Evolutionary conservation across 805 yeast species (phyloP), one percentile per base, ranked within the genome.

Genomic region (Yarrowia sp.): DNA sequence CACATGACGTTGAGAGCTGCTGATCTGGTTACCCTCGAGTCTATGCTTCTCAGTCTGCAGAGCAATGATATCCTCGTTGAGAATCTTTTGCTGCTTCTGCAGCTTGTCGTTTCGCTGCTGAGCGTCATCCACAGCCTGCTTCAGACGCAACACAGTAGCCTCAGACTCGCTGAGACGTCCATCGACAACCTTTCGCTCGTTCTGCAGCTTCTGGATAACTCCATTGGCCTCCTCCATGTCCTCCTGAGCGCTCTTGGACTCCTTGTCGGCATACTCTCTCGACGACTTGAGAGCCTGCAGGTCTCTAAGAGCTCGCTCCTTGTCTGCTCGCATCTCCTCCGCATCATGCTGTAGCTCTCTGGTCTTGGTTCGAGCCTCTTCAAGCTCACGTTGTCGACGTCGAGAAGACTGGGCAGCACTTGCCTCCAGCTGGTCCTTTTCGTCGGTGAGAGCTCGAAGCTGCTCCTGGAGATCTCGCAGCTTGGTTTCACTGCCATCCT

Each of bases 321-420:
- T 78, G 73, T 84, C 75, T 68, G 74, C 65, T 33, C 79, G 80
- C 64, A 76, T 73, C 35, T 58, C 63, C 22, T 64, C 63, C 10
- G 72, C 65, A 15, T 77, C 69, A 68, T 74, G 77, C 71, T 76
- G 80, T 41, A 85, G 73, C 62, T 77, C 81, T 5, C 70, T 67
- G 39, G 75, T 72, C 65, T 80, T 81, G 50, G 82, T 75, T 45
- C 80, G 82, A 62, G 81, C 71, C 41, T 87, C 92, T 38, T 87
- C 92, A 9, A 86, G 69, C 66, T 90, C 96, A 39, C 89, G 80
- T 60, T 83, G 84, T 61, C 84, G 83, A 68, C 84, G 82, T 67
- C 86, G 83, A 31, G 85, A 71, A 13, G 78, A 73, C 28, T 80
- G 66, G 8, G 83, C 81, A 10, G 81, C 70, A 32, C 84, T 86